Conservation (phyloP, 1,284 basidiomycete species). For the Thecaphora frezii region DNA sequence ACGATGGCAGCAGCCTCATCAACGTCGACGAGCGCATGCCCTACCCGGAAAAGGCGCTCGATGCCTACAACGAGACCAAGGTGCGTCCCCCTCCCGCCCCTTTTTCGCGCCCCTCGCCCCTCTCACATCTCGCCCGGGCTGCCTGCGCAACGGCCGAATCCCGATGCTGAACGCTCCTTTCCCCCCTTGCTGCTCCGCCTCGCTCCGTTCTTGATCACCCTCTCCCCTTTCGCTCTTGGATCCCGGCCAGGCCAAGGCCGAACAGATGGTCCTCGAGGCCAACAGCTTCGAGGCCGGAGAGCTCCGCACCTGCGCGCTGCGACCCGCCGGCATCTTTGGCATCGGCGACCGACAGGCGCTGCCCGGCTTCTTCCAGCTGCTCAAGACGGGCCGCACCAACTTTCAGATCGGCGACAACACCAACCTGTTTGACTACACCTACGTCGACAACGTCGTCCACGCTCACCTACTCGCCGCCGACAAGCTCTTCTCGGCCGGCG, state of each 20-base stretch:
- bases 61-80: conserved; percentile 97
- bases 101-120: too few species aligned
- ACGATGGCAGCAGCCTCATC: conserved; percentile 78
- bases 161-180: background rate
- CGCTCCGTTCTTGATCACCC: too few species aligned
- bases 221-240: background rate
- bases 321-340: conserved; percentile 96
- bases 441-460: conserved; percentile 91
- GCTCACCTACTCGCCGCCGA: conserved; percentile 94
- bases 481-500: conserved; percentile 64
- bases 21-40: conserved; percentile 87
- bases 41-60: conserved; percentile 74
- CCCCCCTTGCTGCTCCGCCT: too few species aligned
- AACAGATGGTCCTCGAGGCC: conserved; percentile 78
- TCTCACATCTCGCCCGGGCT: too few species aligned
- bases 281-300: conserved; percentile 72
- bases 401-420: conserved; percentile 92
- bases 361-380: conserved; percentile 76
- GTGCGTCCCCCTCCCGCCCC: too few species aligned
- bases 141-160: too few species aligned
- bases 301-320: conserved; percentile 82
- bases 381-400: conserved; percentile 76
- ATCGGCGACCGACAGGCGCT: conserved; percentile 90
- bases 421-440: conserved; percentile 96
- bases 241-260: conserved; percentile 69